Conservation (phyloP, 495 filamentous ascomycete genomes). For the Aspergillus affinis region DNA sequence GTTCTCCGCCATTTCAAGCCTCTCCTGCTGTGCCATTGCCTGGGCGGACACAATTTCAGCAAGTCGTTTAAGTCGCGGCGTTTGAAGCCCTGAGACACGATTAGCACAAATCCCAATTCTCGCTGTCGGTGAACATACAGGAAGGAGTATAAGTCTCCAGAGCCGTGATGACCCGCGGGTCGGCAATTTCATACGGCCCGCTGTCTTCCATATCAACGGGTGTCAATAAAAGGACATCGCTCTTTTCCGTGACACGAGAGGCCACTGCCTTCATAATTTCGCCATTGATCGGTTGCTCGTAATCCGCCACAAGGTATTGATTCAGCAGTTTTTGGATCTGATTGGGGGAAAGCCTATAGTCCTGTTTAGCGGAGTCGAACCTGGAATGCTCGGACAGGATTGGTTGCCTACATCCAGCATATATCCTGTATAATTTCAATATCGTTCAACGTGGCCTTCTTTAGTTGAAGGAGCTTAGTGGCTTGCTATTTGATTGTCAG, state of each 20-base stretch:
- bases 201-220: constrained; percentile 99
- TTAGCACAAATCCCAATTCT: constrained; percentile 15
- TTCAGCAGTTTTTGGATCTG: constrained; percentile 99
- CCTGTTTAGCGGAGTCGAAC: constrained; percentile 10
- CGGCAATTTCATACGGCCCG: constrained; percentile 98
- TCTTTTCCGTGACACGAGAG: constrained; percentile 96
- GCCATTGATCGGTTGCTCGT: constrained; percentile 98
- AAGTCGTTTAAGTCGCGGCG: constrained; percentile 85
- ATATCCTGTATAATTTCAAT: constrained; percentile 99
- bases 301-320: constrained; percentile 98
- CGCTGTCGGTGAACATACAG: constrained; percentile 53
- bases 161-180: constrained; percentile 92
- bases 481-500: constrained; percentile 69
- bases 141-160: constrained; percentile 97
- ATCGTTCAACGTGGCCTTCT: constrained; percentile 98
- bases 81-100: constrained; percentile 73
- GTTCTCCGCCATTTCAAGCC: constrained; percentile 59
- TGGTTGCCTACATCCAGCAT: constrained; percentile 99
- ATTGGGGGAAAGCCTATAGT: constrained; percentile 83
- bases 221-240: constrained; percentile 85
- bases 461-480: constrained; percentile 96
- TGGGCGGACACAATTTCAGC: constrained; percentile 97
- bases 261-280: constrained; percentile 99
- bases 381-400: neutral
- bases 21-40: constrained; percentile 91